These are phyloP conservation scores for Amanita exitialis DNA, from an alignment of 768 basidiomycete genomes.

Conservation along the genomic window DNA sequence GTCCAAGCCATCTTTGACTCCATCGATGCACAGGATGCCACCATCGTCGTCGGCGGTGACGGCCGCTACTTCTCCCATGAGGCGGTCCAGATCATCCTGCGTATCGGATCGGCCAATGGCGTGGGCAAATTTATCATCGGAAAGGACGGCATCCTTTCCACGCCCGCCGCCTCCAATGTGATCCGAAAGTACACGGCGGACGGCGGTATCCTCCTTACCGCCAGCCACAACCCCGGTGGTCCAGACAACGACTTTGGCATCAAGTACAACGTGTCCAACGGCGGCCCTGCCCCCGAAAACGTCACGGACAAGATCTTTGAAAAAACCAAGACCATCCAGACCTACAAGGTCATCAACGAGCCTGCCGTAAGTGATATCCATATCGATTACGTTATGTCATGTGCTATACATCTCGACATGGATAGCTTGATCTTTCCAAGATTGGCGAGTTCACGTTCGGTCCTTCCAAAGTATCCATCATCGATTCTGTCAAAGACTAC, in stretches of 20 bases:
- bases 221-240: conserved; percentile 96
- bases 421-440: conserved; percentile 75
- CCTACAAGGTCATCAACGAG: conserved; percentile 78
- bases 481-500: conserved; percentile 92
- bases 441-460: conserved; percentile 75
- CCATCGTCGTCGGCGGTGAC: conserved; percentile 94
- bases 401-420: background rate
- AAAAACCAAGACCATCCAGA: conserved; percentile 76
- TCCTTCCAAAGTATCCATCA: conserved; percentile 77
- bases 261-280: conserved; percentile 98
- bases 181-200: conserved; percentile 95
- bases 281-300: conserved; percentile 93
- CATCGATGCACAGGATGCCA: conserved; percentile 68
- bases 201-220: conserved; percentile 95
- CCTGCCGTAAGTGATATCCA: conserved; percentile 42
- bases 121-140: conserved; percentile 90
- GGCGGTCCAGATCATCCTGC: conserved; percentile 84
- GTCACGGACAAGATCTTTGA: conserved; percentile 96
- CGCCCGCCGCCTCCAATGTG: conserved; percentile 92
- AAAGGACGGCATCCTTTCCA: conserved; percentile 86
- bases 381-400: conserved; percentile 2
- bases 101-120: conserved; percentile 90
- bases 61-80: conserved; percentile 88
- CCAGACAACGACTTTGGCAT: conserved; percentile 99
- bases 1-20: conserved; percentile 90